Conservation (phyloP, 164 flowering plant genomes). For the Paratinospora sagittata region DNA sequence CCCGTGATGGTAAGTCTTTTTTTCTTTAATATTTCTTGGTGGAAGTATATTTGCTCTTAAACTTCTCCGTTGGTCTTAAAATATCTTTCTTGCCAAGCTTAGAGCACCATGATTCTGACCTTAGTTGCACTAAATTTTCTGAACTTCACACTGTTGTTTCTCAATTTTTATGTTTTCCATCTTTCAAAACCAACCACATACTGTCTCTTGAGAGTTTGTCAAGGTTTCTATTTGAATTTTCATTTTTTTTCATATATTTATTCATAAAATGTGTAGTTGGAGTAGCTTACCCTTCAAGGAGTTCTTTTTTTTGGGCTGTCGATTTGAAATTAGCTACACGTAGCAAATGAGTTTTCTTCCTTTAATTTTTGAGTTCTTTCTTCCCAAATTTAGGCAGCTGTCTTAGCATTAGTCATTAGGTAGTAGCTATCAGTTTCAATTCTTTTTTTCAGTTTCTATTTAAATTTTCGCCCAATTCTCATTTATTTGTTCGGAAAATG, state of each 20-base stretch:
- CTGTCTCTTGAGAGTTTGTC: no score
- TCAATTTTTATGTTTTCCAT: no score
- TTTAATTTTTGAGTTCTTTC: neutral
- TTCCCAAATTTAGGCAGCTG: neutral
- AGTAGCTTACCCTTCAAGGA: neutral
- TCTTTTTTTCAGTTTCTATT: neutral
- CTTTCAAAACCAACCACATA: no score
- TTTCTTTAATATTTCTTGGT: neutral
- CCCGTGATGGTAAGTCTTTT: constrained; percentile 52
- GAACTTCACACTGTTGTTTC: no score
- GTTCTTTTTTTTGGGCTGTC: neutral
- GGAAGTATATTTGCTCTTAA: neutral
- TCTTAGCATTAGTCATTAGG: neutral
- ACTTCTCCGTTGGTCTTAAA: neutral
- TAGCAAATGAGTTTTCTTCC: neutral
- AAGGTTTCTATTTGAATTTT: neutral
- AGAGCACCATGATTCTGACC: neutral
- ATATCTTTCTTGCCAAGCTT: neutral
- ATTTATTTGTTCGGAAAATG: neutral
- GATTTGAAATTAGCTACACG: neutral
- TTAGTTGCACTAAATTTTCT: neutral
- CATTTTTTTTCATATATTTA: no score
- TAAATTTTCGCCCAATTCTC: neutral
- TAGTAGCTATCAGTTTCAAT: neutral
- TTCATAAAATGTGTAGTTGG: neutral